Conservation (phyloP, 495 filamentous ascomycete genomes). For the Xylaria telfairii region DNA sequence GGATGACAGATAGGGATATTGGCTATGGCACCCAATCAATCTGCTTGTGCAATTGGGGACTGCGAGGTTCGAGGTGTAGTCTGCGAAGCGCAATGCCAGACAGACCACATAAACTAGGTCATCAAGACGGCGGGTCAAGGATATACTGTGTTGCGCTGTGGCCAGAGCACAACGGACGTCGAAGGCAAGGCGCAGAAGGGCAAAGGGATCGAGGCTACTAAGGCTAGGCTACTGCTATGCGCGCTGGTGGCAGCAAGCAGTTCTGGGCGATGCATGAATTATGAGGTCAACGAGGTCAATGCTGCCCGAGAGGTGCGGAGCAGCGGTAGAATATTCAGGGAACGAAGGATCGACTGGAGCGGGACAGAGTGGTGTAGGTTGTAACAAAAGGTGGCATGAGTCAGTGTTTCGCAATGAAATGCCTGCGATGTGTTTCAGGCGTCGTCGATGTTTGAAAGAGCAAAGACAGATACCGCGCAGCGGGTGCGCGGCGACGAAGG, state of each 20-base stretch:
- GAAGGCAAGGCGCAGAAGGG: not conserved
- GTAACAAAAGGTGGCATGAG: constrained; percentile 13
- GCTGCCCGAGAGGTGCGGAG: constrained; percentile 29
- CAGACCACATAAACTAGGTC: constrained; percentile 8
- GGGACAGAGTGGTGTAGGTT: constrained; percentile 17
- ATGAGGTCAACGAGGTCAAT: constrained; percentile 45
- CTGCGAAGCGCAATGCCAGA: constrained; percentile 6
- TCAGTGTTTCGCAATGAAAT: constrained; percentile 13
- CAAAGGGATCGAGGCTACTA: not conserved
- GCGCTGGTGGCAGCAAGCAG: constrained; percentile 18
- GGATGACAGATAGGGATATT: constrained; percentile 4
- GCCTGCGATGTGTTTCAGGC: constrained; percentile 1
- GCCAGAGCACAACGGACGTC: not conserved
- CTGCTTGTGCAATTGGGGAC: not conserved
- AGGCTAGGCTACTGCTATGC: no score
- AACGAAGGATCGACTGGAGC: constrained; percentile 26
- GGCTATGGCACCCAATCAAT: not conserved
- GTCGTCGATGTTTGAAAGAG: not conserved
- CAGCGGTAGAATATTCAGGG: constrained; percentile 26
- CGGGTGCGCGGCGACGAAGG: constrained; percentile 9
- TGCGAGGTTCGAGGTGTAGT: constrained; percentile 1
- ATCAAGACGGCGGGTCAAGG: constrained; percentile 23
- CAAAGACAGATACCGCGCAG: constrained; percentile 5
- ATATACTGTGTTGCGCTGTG: constrained; percentile 7
- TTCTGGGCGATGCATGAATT: constrained; percentile 41